Evolutionary conservation across 106 monocot species (phyloP), one percentile per base, ranked within the genome.

Genomic region (Dioscorea alata): DNA sequence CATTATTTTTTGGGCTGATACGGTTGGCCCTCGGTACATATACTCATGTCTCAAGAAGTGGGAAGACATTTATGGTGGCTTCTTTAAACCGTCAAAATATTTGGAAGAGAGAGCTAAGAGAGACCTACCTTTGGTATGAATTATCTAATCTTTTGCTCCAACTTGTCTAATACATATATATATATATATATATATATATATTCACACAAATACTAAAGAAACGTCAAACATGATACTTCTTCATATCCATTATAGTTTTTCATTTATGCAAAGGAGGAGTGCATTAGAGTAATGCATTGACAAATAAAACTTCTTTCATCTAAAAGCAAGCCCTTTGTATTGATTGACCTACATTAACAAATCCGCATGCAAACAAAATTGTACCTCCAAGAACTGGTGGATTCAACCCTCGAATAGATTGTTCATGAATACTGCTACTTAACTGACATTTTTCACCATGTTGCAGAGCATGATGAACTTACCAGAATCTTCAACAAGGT

Each of bases 1-100:
- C 19, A 65, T 92, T 78, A 71, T 96, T 7, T 92, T 92, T 70
- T 96, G 96, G 96, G 96, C 96, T 66, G 96, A 96, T 70, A 75
- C 80, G 57, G 24, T 96, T 69, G 96, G 96, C 33, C 65, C 92
- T 28, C 62, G 59, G 48, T 83, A 96, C 60, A 92, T 96, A 65
- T 80, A 88, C 73, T 77, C 76, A 23, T 80, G 72, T 60, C 92
- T 96, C 35, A 79, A 69, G 28, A 84, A 84, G 64, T 86, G 83
- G 88, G 73, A 79, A 69, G 68, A 84, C 68, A 31, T 61, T 5
- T 92, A 89, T 79, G 96, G 96, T 64, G 57, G 73, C 48, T 92
- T 96, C 63, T 92, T 91, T 70, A 78, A 76, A 69, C 92, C 96
- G 7, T 96, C 88, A 48, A n/a, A 50, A 12, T 96, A 92, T 71